Evolutionary conservation across 768 basidiomycete species (phyloP).

Genomic region (Boletus subcaerulescens): DNA sequence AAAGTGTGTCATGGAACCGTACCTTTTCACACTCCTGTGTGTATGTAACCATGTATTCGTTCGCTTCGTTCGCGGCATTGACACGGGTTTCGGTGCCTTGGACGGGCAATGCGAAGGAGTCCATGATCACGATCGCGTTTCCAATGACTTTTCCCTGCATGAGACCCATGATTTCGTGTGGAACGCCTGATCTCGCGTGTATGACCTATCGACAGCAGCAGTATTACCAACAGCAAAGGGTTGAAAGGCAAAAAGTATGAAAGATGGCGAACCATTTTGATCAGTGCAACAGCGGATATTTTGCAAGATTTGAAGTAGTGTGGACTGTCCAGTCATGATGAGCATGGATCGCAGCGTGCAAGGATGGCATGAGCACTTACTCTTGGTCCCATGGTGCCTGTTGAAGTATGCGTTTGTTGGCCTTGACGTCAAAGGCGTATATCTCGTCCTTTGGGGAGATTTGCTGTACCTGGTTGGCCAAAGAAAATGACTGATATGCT

Average conservation of each 20-base stretch:
- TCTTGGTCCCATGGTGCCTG: constrained; percentile 86
- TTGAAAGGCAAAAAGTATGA: not conserved
- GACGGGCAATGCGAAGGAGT: constrained; percentile 95
- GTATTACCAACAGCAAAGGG: not conserved
- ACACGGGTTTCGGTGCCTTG: constrained; percentile 98
- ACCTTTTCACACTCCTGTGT: constrained; percentile 80
- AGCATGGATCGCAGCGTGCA: not conserved
- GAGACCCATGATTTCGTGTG: constrained; percentile 98
- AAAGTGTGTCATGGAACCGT: constrained; percentile 9
- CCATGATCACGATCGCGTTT: constrained; percentile 81
- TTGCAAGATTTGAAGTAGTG: constrained; percentile 87
- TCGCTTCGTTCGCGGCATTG: constrained; percentile 92
- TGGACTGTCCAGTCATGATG: constrained; percentile 42
- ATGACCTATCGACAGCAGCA: constrained; percentile 67
- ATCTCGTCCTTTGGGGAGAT: constrained; percentile 77
- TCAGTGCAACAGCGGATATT: constrained; percentile 91
- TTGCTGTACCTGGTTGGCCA: constrained; percentile 68
- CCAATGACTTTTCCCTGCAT: constrained; percentile 96
- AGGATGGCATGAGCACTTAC: constrained; percentile 41
- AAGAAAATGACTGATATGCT: constrained; percentile 70
- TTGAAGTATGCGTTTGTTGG: constrained; percentile 61
- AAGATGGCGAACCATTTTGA: constrained; percentile 78
- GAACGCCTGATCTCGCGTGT: constrained; percentile 94
- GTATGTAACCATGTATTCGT: constrained; percentile 98
- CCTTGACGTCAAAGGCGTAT: constrained; percentile 68